A percentile compares a stretch with the other conserved stretches of the same genome.
These are phyloP conservation scores for Eruca vesicaria DNA, from an alignment of 441 rosid genomes.

Conservation along the genomic window DNA sequence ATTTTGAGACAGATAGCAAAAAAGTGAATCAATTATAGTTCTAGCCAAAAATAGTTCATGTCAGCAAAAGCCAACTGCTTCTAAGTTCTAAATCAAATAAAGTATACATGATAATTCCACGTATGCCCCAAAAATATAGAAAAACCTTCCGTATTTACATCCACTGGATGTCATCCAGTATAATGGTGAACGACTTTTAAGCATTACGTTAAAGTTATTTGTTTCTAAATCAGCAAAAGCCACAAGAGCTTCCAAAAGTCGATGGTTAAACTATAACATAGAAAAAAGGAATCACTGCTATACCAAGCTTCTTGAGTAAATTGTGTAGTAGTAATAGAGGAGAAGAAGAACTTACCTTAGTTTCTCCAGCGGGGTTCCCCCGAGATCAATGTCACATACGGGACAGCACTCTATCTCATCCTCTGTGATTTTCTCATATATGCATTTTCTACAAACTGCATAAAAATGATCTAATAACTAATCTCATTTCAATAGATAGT, in stretches of 20 bases:
- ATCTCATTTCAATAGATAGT: background rate
- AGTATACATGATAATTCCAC: background rate
- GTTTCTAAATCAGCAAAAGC: background rate
- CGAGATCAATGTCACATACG: conserved; percentile 65
- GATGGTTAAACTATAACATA: background rate
- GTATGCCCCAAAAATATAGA: background rate
- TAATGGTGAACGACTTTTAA: background rate
- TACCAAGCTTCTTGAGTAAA: conserved; percentile 8
- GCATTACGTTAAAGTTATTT: background rate
- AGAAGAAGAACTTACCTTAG: conserved; percentile 47
- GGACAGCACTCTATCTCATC: conserved; percentile 85
- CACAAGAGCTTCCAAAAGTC: background rate
- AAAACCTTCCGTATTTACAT: background rate
- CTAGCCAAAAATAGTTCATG: conserved; percentile 1
- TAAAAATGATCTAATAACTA: conserved; percentile 3
- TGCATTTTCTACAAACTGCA: conserved; percentile 93
- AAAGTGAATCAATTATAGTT: background rate
- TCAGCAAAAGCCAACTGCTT: conserved; percentile 1
- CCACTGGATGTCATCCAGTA: too few relatives aligned
- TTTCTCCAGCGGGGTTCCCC: conserved; percentile 75
- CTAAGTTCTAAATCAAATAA: conserved; percentile 5
- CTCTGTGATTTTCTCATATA: conserved; percentile 66
- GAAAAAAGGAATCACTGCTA: background rate
- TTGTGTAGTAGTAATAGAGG: background rate
- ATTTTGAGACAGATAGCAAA: background rate